Conservation (phyloP, 1,139 yeast species). For the Lodderomyces pseudojiufengensis region DNA sequence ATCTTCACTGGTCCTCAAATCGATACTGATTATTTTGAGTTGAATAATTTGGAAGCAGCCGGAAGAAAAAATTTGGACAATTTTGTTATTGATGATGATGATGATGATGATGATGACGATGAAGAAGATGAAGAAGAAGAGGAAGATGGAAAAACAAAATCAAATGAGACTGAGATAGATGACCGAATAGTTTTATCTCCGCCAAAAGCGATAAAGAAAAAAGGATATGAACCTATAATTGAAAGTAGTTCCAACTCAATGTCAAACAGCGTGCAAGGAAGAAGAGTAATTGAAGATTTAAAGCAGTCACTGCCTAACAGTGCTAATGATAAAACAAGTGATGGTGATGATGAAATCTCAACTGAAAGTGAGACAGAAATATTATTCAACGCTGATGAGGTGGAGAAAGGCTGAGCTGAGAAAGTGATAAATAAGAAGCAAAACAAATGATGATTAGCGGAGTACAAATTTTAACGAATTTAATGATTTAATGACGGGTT, state of each 20-base stretch:
- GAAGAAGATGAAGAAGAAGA: constrained; percentile 10
- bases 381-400: neutral
- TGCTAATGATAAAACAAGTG: neutral
- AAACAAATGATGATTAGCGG: too few species aligned
- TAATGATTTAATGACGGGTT: too few species aligned
- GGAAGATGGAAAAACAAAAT: constrained; percentile 15
- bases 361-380: neutral
- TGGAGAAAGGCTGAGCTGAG: too few species aligned
- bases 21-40: constrained; percentile 48
- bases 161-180: too few species aligned
- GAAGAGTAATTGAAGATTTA: neutral
- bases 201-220: neutral
- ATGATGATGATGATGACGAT: constrained; percentile 11
- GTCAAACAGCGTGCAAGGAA: too few species aligned
- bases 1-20: constrained; percentile 65
- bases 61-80: constrained; percentile 10
- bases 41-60: constrained; percentile 26
- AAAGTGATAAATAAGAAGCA: too few species aligned
- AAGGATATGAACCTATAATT: neutral
- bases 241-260: neutral
- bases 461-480: too few species aligned
- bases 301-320: neutral
- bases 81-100: constrained; percentile 16
- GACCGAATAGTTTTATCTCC: neutral
- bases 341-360: neutral